phyloP scores from a whole-genome alignment of 2,329 filamentous ascomycete species.

The Fusarium robinianum region DNA sequence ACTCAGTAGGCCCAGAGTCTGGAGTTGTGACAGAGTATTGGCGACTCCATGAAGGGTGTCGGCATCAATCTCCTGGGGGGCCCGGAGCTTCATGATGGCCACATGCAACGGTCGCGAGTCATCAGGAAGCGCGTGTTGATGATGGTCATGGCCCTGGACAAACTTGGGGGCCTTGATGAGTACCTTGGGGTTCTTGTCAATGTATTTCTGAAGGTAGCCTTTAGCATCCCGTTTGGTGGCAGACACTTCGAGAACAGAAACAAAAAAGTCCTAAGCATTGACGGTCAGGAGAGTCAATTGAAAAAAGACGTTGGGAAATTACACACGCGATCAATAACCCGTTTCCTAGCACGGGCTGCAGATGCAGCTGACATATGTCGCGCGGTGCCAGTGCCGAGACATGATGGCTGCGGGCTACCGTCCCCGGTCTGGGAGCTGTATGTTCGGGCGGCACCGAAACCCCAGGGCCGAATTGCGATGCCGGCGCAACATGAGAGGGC shows the following conservation, averaged over 20 bases:
- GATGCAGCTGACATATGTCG: constrained; percentile 40
- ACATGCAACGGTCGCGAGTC: constrained; percentile 57
- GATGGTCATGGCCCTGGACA: constrained; percentile 39
- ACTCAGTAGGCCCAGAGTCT: constrained; percentile 78
- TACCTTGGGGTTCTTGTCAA: constrained; percentile 38
- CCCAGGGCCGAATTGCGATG: constrained; percentile 11
- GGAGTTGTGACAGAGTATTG: constrained; percentile 81
- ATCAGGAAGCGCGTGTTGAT: constrained; percentile 11
- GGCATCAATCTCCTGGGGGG: constrained; percentile 72
- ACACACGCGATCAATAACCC: constrained; percentile 41
- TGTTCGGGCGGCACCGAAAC: constrained; percentile 8
- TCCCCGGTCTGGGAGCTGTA: constrained; percentile 22
- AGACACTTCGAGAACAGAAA: constrained; percentile 84
- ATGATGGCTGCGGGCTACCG: constrained; percentile 12
- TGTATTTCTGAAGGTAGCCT: constrained; percentile 88
- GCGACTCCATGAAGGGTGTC: constrained; percentile 74
- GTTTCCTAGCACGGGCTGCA: constrained; percentile 38
- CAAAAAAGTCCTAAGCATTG: constrained; percentile 71
- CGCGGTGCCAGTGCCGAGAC: constrained; percentile 21
- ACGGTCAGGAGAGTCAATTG: constrained; percentile 12
- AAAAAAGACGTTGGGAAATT: too few species aligned
- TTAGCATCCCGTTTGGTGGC: constrained; percentile 92
- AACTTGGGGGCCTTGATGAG: constrained; percentile 39
- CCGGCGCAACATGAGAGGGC: constrained; percentile 1
- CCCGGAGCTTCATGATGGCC: constrained; percentile 82